Evolutionary conservation across 306 rosid species (phyloP).

Genomic region (Aeschynomene evenia): DNA sequence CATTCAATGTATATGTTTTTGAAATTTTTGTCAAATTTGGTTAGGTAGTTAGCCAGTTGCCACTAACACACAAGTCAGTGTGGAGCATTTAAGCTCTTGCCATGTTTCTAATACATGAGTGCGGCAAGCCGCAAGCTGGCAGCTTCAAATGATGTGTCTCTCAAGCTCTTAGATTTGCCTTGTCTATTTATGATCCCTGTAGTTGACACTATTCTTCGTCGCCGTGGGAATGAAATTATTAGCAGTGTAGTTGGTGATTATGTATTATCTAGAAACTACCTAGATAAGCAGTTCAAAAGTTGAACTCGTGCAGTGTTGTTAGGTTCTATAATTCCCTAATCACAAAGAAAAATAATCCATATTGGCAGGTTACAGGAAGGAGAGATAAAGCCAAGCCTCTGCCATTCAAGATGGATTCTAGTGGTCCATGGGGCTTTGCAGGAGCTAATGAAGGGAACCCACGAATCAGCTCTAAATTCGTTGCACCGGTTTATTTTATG

Average conservation of each 20-base stretch:
- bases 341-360: slow-evolving; percentile 25
- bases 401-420: slow-evolving; percentile 75
- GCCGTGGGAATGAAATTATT: not conserved
- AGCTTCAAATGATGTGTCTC: not conserved
- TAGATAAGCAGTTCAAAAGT: not conserved
- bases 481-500: slow-evolving; percentile 81
- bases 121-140: too few species aligned
- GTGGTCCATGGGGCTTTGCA: slow-evolving; percentile 84
- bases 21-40: slow-evolving; percentile 3
- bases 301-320: slow-evolving; percentile 2
- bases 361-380: slow-evolving; percentile 90
- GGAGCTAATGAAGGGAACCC: slow-evolving; percentile 97
- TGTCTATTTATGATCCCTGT: not conserved
- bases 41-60: not conserved
- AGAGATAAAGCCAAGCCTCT: slow-evolving; percentile 94
- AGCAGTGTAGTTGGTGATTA: not conserved
- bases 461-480: slow-evolving; percentile 74
- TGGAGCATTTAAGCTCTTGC: not conserved
- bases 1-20: not conserved
- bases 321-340: slow-evolving; percentile 1
- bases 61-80: not conserved
- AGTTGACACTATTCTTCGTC: not conserved
- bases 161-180: not conserved
- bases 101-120: not conserved
- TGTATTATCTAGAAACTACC: not conserved